Base-by-base conservation (phyloP, 164 flowering plant species). In the Berberis thunbergii region DNA sequence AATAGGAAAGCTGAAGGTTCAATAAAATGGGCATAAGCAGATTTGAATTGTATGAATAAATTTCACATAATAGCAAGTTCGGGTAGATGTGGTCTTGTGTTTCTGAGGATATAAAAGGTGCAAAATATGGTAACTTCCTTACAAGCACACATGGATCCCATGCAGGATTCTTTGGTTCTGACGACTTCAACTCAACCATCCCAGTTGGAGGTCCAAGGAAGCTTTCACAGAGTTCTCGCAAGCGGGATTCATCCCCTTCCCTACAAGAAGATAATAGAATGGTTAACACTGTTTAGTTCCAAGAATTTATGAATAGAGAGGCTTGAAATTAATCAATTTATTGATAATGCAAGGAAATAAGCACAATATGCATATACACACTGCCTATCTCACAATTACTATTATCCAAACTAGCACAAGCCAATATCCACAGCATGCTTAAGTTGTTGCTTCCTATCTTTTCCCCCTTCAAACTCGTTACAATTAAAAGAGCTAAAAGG, bases 131-230 rank as follows among this genome's bases (percentile, higher is more conserved):
- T 13, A 49, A 53, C 60, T 67, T 41, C 6, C 92, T 86, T 73
- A 94, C 97, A 64, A 94, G 96, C 58, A 91, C 87, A 78, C 41
- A 79, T 66, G 99, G 97, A 77, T 95, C 99, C 99, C 99, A 95
- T 44, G 82, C 80, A 3, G 79, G 70, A 53, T 78, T 75, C 61
- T 76, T 75, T 58, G 77, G 45, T 69, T 82, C 83, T 69, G 88
- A 76, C 49, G 78, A 63, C 53, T 68, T 63, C 40, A 84, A 72
- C 48, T 77, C 91, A 6, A 75, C 76, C 95, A 95, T 91, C 58
- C 97, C 97, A 64, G 86, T 84, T 8, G 98, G 99, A 61, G 97
- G 99, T 65, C 99, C 98, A 71, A 91, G 91, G 69, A 91, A 91
- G 67, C 83, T 80, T 75, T 89, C 98, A 74, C 97, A 91, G 42